Evolutionary conservation across 2,329 filamentous ascomycete genomes (phyloP), one percentile per base, ranked within the genome.

Genomic region (Tolypocladium pustulatum): DNA sequence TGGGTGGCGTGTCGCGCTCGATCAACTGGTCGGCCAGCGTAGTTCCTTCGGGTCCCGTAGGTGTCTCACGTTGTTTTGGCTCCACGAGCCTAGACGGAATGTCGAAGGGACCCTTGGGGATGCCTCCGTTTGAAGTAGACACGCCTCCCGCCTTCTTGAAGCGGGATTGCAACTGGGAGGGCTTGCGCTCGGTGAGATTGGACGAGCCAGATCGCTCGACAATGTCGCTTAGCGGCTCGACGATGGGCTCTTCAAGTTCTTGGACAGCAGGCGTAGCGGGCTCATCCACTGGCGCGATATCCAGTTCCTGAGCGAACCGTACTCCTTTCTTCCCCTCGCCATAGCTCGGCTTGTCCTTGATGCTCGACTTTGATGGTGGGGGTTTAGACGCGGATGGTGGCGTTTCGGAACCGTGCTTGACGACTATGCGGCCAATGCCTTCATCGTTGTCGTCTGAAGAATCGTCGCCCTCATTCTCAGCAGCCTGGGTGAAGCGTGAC

Each of bases 251-350:
- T 32, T 67, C 63, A 9, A 68, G 63, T 54, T 67, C 62, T 20
- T 60, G 59, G 5, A 61, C 51, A 12, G 64, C 58, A 27, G 63
- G 62, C 52, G 57, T 51, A 20, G 61, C 57, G 8, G 65, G 58
- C 27, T 68, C 64, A 27, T 61, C 67, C 54, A 71, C 74, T 3
- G 71, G 71, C 54, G 88, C 86, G 62, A 95, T 85, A 65, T 94
- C 89, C 38, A 96, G 75, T 7, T 80, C 78, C 38, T 86, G 76
- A 2, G 91, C 87, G 72, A 96, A 96, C n/a, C 87, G 84, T 32
- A 96, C 91, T 20, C 83, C 86, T 74, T 94, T 96, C 68, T 81
- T 82, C 52, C 67, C 65, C 17, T 66, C 61, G 12, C 43, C 38
- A 3, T 63, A 62, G 10, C 59, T 58, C 40, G 65, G 64, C 54